Base-by-base conservation (phyloP, 192 early-diverging fungal species). In the Backusella parvicylindrica region DNA sequence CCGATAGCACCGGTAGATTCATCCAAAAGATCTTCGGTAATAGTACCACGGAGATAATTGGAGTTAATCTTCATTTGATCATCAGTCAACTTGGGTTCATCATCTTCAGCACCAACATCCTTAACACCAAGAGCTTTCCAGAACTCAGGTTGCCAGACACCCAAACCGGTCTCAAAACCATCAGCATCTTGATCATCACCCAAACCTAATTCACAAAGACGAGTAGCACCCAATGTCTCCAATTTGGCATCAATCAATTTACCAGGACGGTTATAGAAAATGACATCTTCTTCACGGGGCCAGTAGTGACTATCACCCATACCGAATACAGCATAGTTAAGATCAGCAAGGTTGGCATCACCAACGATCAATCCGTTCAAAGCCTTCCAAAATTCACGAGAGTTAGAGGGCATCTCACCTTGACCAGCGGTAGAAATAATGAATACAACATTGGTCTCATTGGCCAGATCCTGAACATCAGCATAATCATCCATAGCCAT, bases 281-380 rank as follows among this genome's bases (percentile, higher is more conserved):
- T 87, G 50, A 90, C 91, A 78, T 98, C 96, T 77, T 94, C 95
- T 41, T 87, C 91, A 38, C 92, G 89, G 47, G 96, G 96, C 97
- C 97, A 98, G 92, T 98, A 98, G 81, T 96, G 94, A 63, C 91
- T 87, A 81, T 99, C 97, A 79, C 97, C 96, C 70, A 99, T 78
- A 40, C 91, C 96, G 86, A 98, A 95, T 63, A 99, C 91, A 3
- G 91, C 86, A 82, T 87, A 95, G 67, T 88, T 81, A 38, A 93
- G 90, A 50, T 89, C 90, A 64, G 79, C 84, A 49, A 97, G 81
- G 41, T 85, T 86, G 15, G 90, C 64, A 68, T 91, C 89, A 38
- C 77, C 81, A 65, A 79, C 80, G 31, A 88, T 86, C 21, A 91
- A 83, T 1, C 83, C 76, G 53, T 86, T 85, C 69, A 98, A 84